Conservation (phyloP, 208 protist species). For the Vickermania spadyakhi region DNA sequence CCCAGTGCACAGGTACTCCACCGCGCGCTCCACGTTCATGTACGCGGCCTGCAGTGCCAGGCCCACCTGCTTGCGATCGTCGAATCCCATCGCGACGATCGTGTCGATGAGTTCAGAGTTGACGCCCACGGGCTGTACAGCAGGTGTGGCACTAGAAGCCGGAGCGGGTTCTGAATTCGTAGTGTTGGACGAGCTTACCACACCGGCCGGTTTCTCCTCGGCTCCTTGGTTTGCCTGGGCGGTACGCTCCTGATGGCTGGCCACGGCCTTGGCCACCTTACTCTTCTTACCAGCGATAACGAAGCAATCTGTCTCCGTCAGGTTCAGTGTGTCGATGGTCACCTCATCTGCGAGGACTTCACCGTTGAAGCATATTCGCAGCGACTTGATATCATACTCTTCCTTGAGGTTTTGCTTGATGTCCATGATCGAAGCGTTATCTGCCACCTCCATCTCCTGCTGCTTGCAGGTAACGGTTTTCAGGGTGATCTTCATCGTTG, state of each 20-base stretch:
- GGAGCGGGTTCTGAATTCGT: not conserved
- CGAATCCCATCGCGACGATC: slow-evolving; percentile 81
- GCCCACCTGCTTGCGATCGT: slow-evolving; percentile 61
- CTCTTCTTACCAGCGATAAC: slow-evolving; percentile 72
- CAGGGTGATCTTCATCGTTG: slow-evolving; percentile 63
- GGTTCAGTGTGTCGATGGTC: slow-evolving; percentile 32
- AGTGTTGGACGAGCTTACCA: too few relatives aligned
- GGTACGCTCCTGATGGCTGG: slow-evolving; percentile 2
- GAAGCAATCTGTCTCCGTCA: slow-evolving; percentile 45
- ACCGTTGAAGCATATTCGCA: slow-evolving; percentile 75
- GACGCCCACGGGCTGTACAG: slow-evolving; percentile 3
- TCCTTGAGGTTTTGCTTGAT: slow-evolving; percentile 57
- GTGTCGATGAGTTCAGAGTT: slow-evolving; percentile 58
- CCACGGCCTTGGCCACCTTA: slow-evolving; percentile 32
- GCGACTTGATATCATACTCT: slow-evolving; percentile 54
- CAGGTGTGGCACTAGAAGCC: not conserved
- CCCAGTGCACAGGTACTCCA: slow-evolving; percentile 79
- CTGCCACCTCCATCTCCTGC: slow-evolving; percentile 40
- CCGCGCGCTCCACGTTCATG: slow-evolving; percentile 80
- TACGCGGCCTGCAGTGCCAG: slow-evolving; percentile 73
- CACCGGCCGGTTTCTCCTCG: too few relatives aligned
- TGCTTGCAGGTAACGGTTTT: slow-evolving; percentile 54
- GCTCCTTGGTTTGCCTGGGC: slow-evolving; percentile 2
- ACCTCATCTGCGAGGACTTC: slow-evolving; percentile 40
- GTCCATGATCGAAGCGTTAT: slow-evolving; percentile 30